A percentile compares a stretch with the other conserved stretches of the same genome.
Conservation (phyloP, 495 filamentous ascomycete species). For the Xylaria longipes region DNA sequence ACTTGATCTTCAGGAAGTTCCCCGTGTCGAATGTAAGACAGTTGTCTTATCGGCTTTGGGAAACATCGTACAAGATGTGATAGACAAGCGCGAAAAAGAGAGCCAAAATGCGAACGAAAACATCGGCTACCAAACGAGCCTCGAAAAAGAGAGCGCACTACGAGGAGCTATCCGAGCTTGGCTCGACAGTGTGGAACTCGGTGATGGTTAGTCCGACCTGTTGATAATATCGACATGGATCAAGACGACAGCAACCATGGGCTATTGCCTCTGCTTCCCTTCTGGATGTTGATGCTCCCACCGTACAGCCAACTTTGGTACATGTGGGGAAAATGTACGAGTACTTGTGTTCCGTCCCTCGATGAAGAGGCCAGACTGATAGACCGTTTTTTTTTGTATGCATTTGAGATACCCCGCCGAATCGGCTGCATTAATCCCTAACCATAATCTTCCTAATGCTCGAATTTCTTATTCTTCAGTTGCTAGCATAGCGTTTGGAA, state of each 20-base stretch:
- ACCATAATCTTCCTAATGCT: constrained; percentile 25
- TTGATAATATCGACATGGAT: neutral
- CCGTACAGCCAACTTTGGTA: neutral
- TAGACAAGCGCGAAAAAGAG: constrained; percentile 43
- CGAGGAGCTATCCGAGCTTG: constrained; percentile 51
- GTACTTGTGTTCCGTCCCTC: constrained; percentile 25
- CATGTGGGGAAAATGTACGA: constrained; percentile 26
- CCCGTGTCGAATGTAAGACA: constrained; percentile 55
- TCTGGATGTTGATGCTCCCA: neutral
- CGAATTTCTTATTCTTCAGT: neutral
- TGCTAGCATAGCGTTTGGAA: constrained; percentile 6
- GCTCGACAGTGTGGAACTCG: constrained; percentile 51
- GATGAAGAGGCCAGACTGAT: constrained; percentile 27
- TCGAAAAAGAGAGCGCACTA: constrained; percentile 47
- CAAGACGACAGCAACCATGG: neutral
- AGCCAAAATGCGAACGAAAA: constrained; percentile 26
- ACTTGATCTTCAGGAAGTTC: constrained; percentile 46
- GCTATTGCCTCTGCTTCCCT: neutral
- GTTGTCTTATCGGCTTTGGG: constrained; percentile 55
- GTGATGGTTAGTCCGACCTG: constrained; percentile 27
- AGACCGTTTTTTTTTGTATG: constrained; percentile 29
- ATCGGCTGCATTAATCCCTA: constrained; percentile 28
- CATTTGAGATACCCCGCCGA: constrained; percentile 37
- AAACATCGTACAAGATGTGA: constrained; percentile 54
- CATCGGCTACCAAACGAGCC: constrained; percentile 26